Evolutionary conservation across 257 asterid species (phyloP).

Genomic region (Cordia subcordata): DNA sequence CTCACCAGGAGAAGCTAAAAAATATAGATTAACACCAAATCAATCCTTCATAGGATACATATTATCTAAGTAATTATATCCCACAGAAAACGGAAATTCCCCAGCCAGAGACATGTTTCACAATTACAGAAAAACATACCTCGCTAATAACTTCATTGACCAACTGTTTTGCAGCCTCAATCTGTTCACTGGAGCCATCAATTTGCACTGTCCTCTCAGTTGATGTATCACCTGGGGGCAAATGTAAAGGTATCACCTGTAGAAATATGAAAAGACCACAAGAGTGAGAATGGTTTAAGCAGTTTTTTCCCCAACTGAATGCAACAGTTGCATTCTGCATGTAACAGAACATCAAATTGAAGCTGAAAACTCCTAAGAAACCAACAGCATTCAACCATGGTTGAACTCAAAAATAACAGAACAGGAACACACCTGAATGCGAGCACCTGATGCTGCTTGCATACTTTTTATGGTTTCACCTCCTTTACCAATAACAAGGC

Average conservation of each 20-base stretch:
- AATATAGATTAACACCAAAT: background rate
- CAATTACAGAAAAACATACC: conserved; percentile 9
- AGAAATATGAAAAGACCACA: conserved; percentile 10
- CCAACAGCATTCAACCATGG: too few relatives aligned
- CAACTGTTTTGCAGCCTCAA: conserved; percentile 26
- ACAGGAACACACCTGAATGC: conserved; percentile 55
- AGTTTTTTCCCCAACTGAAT: background rate
- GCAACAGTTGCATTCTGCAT: background rate
- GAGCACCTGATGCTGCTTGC: conserved; percentile 90
- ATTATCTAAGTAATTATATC: too few relatives aligned
- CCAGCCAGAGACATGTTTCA: background rate
- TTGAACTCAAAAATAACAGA: background rate
- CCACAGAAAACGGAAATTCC: background rate
- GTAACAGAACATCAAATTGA: background rate
- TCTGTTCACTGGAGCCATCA: conserved; percentile 25
- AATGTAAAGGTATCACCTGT: conserved; percentile 17
- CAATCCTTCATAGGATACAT: background rate
- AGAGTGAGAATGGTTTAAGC: background rate
- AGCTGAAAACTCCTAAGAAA: background rate
- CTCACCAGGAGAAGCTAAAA: background rate
- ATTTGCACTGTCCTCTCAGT: conserved; percentile 25
- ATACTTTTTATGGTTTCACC: conserved; percentile 90
- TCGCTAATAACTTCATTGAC: conserved; percentile 27
- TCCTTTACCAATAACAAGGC: conserved; percentile 97
- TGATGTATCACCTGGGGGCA: conserved; percentile 31